Base-by-base conservation (phyloP, 768 basidiomycete species). In the Mycena sanguinolenta region DNA sequence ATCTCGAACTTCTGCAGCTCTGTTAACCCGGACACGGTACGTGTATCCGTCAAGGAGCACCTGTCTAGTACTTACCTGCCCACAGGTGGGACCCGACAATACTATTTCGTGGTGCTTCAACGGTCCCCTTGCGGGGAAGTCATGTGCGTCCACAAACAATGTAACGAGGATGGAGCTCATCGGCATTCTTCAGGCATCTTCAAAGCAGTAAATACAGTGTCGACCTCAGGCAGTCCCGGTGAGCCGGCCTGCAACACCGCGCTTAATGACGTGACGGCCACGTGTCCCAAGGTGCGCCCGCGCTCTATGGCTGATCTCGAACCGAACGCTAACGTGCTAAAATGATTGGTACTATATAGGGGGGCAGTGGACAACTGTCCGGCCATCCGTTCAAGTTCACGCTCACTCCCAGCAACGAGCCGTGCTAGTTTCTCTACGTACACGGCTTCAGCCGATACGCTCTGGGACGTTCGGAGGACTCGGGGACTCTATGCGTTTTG, bases 1-100 rank as follows among this genome's bases (percentile, higher is more conserved):
- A 46, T 46, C 46, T 46, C 46, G 46, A 46, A n/a, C 46, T 46
- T 46, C 46, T 46, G 46, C 46, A 46, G n/a, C 46, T 46, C 46
- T 46, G 12, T 46, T 23, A 46, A 46, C 46, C 21, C 46, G 21
- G 5, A n/a, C 3, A n/a, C 46, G 46, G 46, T 46, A 46, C 46
- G 46, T 46, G 46, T 21, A 46, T 46, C 46, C 46, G 46, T 46
- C 46, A 23, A n/a, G 21, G 21, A 46, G 46, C 46, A 46, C 46
- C 46, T 46, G 46, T 46, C n/a, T 46, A 46, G 21, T 23, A 46
- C 21, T n/a, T 21, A 46, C 46, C 46, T 46, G 21, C 46, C 6
- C 46, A 46, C 46, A 46, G 46, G 46, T 46, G 21, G 46, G 46
- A 46, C 4, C 46, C 21, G 46, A n/a, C 46, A 23, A 23, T 23